phyloP scores from a whole-genome alignment of 176 grass and related monocot species.

The Saccharum officinarum region DNA sequence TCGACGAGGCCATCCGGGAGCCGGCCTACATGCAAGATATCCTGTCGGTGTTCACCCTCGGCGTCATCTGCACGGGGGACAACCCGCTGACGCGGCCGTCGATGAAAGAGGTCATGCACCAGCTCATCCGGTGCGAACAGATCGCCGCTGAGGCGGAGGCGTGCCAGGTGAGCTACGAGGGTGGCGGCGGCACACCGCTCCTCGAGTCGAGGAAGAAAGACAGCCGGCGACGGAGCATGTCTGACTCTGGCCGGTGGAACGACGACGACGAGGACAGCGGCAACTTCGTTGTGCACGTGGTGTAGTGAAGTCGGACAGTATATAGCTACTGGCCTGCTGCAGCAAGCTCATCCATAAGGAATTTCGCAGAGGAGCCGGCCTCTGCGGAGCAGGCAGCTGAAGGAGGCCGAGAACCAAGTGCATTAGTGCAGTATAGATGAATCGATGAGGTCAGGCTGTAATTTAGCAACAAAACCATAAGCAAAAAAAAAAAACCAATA shows the following conservation, averaged over 20 bases:
- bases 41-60: slow-evolving; percentile 60
- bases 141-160: slow-evolving; percentile 4
- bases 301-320: background rate
- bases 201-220: slow-evolving; percentile 38
- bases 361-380: background rate
- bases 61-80: slow-evolving; percentile 61
- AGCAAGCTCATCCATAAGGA: background rate
- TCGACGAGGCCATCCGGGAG: slow-evolving; percentile 46
- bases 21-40: slow-evolving; percentile 35
- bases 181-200: slow-evolving; percentile 22
- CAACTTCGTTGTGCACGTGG: slow-evolving; percentile 41
- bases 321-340: background rate
- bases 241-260: slow-evolving; percentile 33
- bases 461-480: too few relatives aligned
- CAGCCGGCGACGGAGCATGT: slow-evolving; percentile 25
- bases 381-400: background rate
- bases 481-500: too few relatives aligned
- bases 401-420: background rate
- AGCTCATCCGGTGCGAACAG: slow-evolving; percentile 42
- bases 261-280: slow-evolving; percentile 33
- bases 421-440: too few relatives aligned
- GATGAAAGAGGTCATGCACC: slow-evolving; percentile 64
- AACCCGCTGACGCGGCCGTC: slow-evolving; percentile 53
- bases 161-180: slow-evolving; percentile 6
- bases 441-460: too few relatives aligned